Evolutionary conservation across 164 flowering plant species (phyloP).

Genomic region (Sextonia rubra): DNA sequence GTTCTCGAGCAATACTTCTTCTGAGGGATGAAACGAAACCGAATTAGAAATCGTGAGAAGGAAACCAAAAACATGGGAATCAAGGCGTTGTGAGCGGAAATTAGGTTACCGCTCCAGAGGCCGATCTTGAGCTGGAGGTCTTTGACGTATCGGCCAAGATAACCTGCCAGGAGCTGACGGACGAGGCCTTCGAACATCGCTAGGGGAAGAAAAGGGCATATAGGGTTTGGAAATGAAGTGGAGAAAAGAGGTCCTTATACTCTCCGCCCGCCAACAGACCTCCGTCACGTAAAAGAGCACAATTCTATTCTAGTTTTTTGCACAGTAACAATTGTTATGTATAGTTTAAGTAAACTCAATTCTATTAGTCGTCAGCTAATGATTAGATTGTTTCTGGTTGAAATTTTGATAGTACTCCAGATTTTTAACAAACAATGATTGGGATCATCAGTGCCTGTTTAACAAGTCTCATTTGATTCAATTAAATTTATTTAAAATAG

Average conservation of each 20-base stretch:
- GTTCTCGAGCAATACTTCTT: conserved; percentile 70
- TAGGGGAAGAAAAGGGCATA: neutral
- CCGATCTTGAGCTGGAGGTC: conserved; percentile 83
- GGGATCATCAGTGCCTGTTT: no score
- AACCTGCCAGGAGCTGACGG: conserved; percentile 58
- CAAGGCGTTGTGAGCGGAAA: neutral
- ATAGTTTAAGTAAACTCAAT: no score
- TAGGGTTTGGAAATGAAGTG: neutral
- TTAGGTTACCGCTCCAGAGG: conserved; percentile 59
- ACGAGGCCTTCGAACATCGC: conserved; percentile 77
- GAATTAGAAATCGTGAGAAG: neutral
- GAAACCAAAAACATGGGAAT: neutral
- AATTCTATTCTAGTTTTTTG: no score
- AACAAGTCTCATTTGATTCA: no score
- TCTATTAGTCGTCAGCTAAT: no score
- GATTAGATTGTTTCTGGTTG: no score
- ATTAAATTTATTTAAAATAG: no score
- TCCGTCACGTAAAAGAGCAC: no score
- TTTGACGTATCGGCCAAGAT: conserved; percentile 72
- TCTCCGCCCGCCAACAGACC: no score
- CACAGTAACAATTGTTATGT: no score
- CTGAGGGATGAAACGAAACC: conserved; percentile 31
- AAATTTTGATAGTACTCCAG: no score
- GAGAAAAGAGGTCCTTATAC: neutral
- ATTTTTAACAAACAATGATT: no score